Percentiles rank a stretch among this genome's conserved stretches.
Conservation (phyloP, 2,329 filamentous ascomycete species). For the Fusarium caatingaense region DNA sequence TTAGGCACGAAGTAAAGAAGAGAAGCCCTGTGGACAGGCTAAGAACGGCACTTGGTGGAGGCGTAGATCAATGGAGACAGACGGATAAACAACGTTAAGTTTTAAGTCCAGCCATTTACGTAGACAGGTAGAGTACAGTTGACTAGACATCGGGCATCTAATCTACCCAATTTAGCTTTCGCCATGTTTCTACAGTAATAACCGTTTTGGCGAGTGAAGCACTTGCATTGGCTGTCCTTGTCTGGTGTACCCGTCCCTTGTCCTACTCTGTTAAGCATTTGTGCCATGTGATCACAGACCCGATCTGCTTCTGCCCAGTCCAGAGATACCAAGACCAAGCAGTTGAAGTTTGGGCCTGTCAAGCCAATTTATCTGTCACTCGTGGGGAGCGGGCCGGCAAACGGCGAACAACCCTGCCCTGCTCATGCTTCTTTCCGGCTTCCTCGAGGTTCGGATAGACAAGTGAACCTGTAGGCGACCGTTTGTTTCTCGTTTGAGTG, state of each 20-base stretch:
- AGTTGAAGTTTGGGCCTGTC: slow-evolving; percentile 18
- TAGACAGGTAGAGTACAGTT: background rate
- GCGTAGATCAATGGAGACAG: slow-evolving; percentile 38
- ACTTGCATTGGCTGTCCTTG: slow-evolving; percentile 18
- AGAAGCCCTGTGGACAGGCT: slow-evolving; percentile 1
- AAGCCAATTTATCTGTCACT: slow-evolving; percentile 17
- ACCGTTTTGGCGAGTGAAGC: slow-evolving; percentile 17
- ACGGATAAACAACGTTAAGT: background rate
- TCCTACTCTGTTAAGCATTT: slow-evolving; percentile 26
- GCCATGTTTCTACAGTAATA: slow-evolving; percentile 5
- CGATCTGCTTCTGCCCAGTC: slow-evolving; percentile 5
- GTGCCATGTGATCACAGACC: slow-evolving; percentile 27
- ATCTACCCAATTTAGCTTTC: slow-evolving; percentile 12
- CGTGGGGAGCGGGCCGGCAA: slow-evolving; percentile 13
- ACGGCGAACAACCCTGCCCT: slow-evolving; percentile 21
- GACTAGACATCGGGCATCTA: slow-evolving; percentile 26
- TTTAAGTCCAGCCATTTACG: background rate
- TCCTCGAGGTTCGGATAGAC: slow-evolving; percentile 20
- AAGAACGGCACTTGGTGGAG: slow-evolving; percentile 39
- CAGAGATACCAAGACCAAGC: background rate
- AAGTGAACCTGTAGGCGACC: background rate
- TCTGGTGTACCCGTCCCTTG: slow-evolving; percentile 22
- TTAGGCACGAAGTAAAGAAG: slow-evolving; percentile 34
- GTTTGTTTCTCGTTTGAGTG: background rate
- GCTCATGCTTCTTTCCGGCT: slow-evolving; percentile 30